Evolutionary conservation across 2,329 filamentous ascomycete genomes (phyloP).

Genomic region (Cladosporium austrohemisphaericum): DNA sequence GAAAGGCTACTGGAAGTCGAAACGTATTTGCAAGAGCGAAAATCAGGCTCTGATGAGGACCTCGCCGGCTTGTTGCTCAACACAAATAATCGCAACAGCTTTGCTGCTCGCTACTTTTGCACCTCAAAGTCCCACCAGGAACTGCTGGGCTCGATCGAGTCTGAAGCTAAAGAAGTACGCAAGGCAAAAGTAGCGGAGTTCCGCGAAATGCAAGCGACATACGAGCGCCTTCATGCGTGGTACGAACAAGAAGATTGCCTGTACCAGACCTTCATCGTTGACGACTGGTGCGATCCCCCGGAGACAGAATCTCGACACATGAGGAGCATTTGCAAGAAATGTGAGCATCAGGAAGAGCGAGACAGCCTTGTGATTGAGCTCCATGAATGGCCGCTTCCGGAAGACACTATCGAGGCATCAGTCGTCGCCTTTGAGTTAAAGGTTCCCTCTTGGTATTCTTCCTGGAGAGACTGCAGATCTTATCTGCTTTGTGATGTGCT

Average conservation of each 20-base stretch:
- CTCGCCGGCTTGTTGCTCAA: slow-evolving; percentile 48
- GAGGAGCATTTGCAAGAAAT: slow-evolving; percentile 42
- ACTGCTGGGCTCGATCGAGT: slow-evolving; percentile 35
- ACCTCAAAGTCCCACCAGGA: slow-evolving; percentile 21
- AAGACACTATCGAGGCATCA: slow-evolving; percentile 33
- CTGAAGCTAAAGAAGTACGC: slow-evolving; percentile 27
- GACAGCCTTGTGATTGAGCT: slow-evolving; percentile 43
- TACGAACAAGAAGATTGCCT: slow-evolving; percentile 7
- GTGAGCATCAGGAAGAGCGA: slow-evolving; percentile 36
- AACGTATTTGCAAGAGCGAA: slow-evolving; percentile 44
- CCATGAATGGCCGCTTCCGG: slow-evolving; percentile 51
- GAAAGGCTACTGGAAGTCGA: slow-evolving; percentile 50
- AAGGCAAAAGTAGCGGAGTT: slow-evolving; percentile 40
- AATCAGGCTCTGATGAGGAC: slow-evolving; percentile 17
- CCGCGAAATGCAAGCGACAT: slow-evolving; percentile 31
- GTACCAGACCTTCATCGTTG: slow-evolving; percentile 17
- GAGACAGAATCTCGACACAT: slow-evolving; percentile 30
- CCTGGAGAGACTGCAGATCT: slow-evolving; percentile 46
- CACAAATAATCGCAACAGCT: slow-evolving; percentile 28
- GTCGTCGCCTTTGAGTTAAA: slow-evolving; percentile 52
- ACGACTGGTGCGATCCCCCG: slow-evolving; percentile 21
- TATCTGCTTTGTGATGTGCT: slow-evolving; percentile 22
- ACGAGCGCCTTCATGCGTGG: slow-evolving; percentile 33
- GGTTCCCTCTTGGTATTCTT: slow-evolving; percentile 42
- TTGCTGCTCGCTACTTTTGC: slow-evolving; percentile 48